Percentiles rank a stretch among this genome's conserved stretches.
phyloP scores from a whole-genome alignment of 2,329 filamentous ascomycete species.

The Balansia obtecta region DNA sequence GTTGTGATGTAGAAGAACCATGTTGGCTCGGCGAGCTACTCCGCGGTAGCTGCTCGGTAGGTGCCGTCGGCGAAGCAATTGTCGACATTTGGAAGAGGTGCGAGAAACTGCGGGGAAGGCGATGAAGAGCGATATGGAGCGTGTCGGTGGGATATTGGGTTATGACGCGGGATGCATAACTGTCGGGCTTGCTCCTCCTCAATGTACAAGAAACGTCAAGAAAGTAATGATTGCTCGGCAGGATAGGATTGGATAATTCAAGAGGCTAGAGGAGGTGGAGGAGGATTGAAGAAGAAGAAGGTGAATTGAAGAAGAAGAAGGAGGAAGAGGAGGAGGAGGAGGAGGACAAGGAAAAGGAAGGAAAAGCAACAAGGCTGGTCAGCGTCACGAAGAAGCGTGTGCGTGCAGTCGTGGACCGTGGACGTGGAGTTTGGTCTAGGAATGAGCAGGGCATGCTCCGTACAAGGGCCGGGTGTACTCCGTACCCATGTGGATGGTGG shows the following conservation, averaged over 20 bases:
- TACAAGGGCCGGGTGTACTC: not conserved
- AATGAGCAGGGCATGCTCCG: slow-evolving; percentile 5
- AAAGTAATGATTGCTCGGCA: not conserved
- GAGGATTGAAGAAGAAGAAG: not conserved
- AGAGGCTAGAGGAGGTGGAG: not conserved
- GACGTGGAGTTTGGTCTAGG: slow-evolving; percentile 6
- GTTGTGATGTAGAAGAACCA: slow-evolving; percentile 12
- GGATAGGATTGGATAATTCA: not conserved
- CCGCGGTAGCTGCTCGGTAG: slow-evolving; percentile 13
- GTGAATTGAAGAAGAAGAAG: too few species aligned
- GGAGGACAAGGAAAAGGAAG: not conserved
- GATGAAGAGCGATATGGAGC: not conserved
- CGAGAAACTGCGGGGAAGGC: not conserved
- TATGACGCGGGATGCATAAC: slow-evolving; percentile 8
- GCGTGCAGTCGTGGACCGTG: slow-evolving; percentile 8
- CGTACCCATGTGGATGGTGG: not conserved
- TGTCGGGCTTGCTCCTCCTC: not conserved
- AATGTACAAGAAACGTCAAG: not conserved
- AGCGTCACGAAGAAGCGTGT: slow-evolving; percentile 9
- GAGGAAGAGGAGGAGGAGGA: too few species aligned
- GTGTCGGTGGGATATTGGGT: slow-evolving; percentile 1
- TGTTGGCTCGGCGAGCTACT: slow-evolving; percentile 13
- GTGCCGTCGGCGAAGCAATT: slow-evolving; percentile 10
- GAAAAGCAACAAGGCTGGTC: not conserved
- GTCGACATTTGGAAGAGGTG: slow-evolving; percentile 14